These are phyloP conservation scores for Exophiala bonariae DNA, from an alignment of 2,329 filamentous ascomycete genomes.

Conservation along the genomic window DNA sequence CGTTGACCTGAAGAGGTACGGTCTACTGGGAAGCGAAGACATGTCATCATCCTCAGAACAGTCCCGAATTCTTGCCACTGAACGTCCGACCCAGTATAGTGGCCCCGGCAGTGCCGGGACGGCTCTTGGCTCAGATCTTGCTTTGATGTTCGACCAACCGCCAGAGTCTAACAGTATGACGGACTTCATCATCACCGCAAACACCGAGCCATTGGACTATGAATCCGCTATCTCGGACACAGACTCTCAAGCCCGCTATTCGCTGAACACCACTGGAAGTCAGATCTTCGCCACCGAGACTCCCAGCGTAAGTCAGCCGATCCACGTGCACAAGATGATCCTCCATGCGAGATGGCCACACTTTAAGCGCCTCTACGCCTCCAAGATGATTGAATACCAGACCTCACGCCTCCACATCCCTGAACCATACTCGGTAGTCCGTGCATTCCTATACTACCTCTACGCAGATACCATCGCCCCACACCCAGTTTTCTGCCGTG, in stretches of 20 bases:
- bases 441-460: slow-evolving; percentile 91
- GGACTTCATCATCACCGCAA: slow-evolving; percentile 88
- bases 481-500: slow-evolving; percentile 60
- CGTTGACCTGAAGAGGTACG: slow-evolving; percentile 88
- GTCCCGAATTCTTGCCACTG: slow-evolving; percentile 50
- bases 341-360: slow-evolving; percentile 95
- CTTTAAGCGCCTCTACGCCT: slow-evolving; percentile 85
- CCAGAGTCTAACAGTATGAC: slow-evolving; percentile 76
- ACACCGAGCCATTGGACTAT: slow-evolving; percentile 66
- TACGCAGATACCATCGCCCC: slow-evolving; percentile 86
- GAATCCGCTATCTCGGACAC: slow-evolving; percentile 48
- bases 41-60: slow-evolving; percentile 53
- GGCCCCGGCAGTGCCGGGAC: slow-evolving; percentile 30
- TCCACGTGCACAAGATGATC: slow-evolving; percentile 93
- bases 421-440: slow-evolving; percentile 90
- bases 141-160: slow-evolving; percentile 80
- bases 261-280: slow-evolving; percentile 21
- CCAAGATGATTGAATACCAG: slow-evolving; percentile 97
- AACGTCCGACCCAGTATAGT: slow-evolving; percentile 54
- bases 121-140: slow-evolving; percentile 80
- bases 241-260: slow-evolving; percentile 26
- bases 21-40: slow-evolving; percentile 79
- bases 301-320: slow-evolving; percentile 69
- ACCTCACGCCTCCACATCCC: slow-evolving; percentile 97
- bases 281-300: slow-evolving; percentile 25